These are phyloP conservation scores for Rhipidocladum racemiflorum DNA, from an alignment of 176 grass and related monocot genomes.

Conservation along the genomic window DNA sequence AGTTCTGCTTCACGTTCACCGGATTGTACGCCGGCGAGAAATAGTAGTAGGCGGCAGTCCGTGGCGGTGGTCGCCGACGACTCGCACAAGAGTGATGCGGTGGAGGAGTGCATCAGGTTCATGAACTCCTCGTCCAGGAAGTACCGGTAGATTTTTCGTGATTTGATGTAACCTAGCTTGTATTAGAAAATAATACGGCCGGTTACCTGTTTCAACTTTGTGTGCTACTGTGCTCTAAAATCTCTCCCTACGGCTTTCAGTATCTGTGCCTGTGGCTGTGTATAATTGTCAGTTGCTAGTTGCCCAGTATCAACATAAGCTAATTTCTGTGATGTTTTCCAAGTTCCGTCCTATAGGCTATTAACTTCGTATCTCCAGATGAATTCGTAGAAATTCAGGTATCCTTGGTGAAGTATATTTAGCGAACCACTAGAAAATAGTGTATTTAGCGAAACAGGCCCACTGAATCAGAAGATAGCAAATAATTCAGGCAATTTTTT, in stretches of 20 bases:
- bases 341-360: not conserved
- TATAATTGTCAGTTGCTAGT: not conserved
- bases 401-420: not conserved
- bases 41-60: constrained; percentile 29
- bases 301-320: not conserved
- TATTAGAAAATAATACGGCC: constrained; percentile 23
- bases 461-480: not conserved
- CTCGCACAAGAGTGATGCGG: constrained; percentile 78
- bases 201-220: not conserved
- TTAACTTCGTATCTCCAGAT: not conserved
- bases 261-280: not conserved
- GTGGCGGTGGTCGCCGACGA: constrained; percentile 29
- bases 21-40: constrained; percentile 59
- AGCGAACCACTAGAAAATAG: too few relatives aligned
- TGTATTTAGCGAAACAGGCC: not conserved
- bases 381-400: not conserved
- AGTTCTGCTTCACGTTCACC: constrained; percentile 31
- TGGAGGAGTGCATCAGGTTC: constrained; percentile 97
- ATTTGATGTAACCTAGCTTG: constrained; percentile 26
- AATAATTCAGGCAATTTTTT: not conserved
- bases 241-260: not conserved
- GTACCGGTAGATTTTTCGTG: constrained; percentile 50
- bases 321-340: not conserved
- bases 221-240: not conserved
- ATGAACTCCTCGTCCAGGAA: constrained; percentile 98